These are phyloP conservation scores for Pleodorina starrii DNA, from an alignment of 139 green algal genomes.

Conservation along the genomic window DNA sequence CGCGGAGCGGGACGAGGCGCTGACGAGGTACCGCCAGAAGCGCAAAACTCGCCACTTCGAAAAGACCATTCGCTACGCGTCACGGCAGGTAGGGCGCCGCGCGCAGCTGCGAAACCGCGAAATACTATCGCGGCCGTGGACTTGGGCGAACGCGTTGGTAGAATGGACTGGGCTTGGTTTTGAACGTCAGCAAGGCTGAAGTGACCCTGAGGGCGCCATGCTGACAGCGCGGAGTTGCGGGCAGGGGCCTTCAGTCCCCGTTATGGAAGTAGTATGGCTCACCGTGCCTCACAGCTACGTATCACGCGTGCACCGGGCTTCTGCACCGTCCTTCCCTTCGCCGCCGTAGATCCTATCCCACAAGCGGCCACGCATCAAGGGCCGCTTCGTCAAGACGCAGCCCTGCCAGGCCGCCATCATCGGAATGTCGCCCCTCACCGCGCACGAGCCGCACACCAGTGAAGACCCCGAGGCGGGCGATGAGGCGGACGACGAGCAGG, in stretches of 20 bases:
- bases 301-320: too few species aligned
- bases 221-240: too few species aligned
- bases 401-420: slow-evolving; percentile 17
- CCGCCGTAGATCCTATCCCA: slow-evolving; percentile 68
- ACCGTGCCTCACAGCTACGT: too few species aligned
- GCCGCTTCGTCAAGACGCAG: slow-evolving; percentile 83
- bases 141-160: too few species aligned
- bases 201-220: too few species aligned
- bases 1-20: slow-evolving; percentile 54
- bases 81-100: slow-evolving; percentile 51
- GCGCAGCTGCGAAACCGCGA: too few species aligned
- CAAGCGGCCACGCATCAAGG: slow-evolving; percentile 80
- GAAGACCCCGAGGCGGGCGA: slow-evolving; percentile 26
- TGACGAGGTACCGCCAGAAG: slow-evolving; percentile 63
- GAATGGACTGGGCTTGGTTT: too few species aligned
- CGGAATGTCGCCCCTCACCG: slow-evolving; percentile 21
- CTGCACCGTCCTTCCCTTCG: too few species aligned
- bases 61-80: slow-evolving; percentile 63
- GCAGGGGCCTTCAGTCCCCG: too few species aligned
- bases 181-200: too few species aligned
- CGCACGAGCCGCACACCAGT: slow-evolving; percentile 23
- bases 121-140: too few species aligned
- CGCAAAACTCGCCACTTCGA: slow-evolving; percentile 62
- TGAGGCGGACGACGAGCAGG: slow-evolving; percentile 45
- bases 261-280: too few species aligned